These are phyloP conservation scores for Paraphaeosphaeria minitans DNA, from an alignment of 2,329 filamentous ascomycete species.

Conservation along the genomic window DNA sequence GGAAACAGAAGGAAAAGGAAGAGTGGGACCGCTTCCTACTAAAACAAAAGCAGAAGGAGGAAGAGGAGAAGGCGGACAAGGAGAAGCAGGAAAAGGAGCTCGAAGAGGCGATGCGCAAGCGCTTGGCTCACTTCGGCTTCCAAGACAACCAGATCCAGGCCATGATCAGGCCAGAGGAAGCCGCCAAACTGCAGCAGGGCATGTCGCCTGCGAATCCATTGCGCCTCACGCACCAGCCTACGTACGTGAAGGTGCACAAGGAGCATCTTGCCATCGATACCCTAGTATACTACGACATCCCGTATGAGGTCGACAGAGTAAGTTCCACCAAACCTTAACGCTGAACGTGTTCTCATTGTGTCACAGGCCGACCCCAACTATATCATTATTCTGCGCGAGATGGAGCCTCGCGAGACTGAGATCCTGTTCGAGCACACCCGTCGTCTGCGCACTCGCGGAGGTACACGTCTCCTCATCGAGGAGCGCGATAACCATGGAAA, in stretches of 20 bases:
- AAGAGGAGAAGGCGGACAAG: constrained; percentile 48
- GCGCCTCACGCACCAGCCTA: constrained; percentile 44
- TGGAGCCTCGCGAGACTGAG: constrained; percentile 55
- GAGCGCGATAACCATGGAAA: constrained; percentile 44
- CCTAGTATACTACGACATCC: constrained; percentile 54
- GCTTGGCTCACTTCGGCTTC: constrained; percentile 52
- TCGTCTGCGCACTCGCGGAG: constrained; percentile 46
- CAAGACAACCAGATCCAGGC: constrained; percentile 55
- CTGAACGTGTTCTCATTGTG: constrained; percentile 12
- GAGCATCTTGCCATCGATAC: constrained; percentile 55
- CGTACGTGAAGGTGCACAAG: constrained; percentile 55
- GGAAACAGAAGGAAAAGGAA: constrained; percentile 50
- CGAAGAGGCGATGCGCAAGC: constrained; percentile 53
- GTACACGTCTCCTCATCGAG: constrained; percentile 49
- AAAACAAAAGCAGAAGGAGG: constrained; percentile 50
- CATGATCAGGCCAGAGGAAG: constrained; percentile 55
- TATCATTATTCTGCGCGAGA: constrained; percentile 57
- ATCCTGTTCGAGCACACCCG: constrained; percentile 58
- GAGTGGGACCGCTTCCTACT: constrained; percentile 49
- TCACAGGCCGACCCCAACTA: constrained; percentile 51
- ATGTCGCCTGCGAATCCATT: constrained; percentile 39
- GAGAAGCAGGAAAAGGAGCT: constrained; percentile 49
- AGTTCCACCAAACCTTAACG: constrained; percentile 27
- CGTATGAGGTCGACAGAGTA: constrained; percentile 55
- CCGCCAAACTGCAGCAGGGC: constrained; percentile 45